These are phyloP conservation scores for Fusarium sp. DNA, from an alignment of 2,329 filamentous ascomycete species.

Conservation along the genomic window DNA sequence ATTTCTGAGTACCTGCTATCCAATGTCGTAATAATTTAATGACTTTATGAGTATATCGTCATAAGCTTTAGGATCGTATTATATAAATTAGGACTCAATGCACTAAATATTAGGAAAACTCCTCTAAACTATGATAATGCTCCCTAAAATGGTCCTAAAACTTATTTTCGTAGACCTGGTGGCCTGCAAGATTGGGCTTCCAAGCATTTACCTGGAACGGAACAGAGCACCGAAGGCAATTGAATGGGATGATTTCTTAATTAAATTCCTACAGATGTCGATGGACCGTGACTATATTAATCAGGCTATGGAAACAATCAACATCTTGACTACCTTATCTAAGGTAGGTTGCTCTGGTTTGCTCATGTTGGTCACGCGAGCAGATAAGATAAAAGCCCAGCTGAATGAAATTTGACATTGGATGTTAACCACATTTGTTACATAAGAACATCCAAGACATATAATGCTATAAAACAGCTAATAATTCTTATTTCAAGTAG, in stretches of 20 bases:
- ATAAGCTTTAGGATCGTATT: not conserved
- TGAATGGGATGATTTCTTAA: not conserved
- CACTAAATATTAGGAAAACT: not conserved
- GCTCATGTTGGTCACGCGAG: not conserved
- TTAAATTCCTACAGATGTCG: too few relatives aligned
- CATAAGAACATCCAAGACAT: too few relatives aligned
- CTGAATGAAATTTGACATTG: not conserved
- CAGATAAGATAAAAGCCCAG: not conserved
- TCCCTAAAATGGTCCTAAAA: not conserved
- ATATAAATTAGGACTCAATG: not conserved
- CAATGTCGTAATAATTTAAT: too few relatives aligned
- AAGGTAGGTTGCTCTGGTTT: not conserved
- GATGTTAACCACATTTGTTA: too few relatives aligned
- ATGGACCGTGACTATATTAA: too few relatives aligned
- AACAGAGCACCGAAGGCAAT: not conserved
- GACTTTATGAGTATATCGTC: not conserved
- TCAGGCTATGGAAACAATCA: too few relatives aligned
- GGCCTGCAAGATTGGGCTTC: too few relatives aligned
- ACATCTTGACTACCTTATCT: too few relatives aligned
- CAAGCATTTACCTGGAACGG: not conserved
- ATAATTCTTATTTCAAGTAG: too few relatives aligned
- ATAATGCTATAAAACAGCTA: too few relatives aligned
- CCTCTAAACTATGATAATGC: not conserved
- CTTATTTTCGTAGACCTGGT: not conserved
- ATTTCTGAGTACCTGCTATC: too few relatives aligned